These are phyloP conservation scores for Colletotrichum eremochloae DNA, from an alignment of 2,329 filamentous ascomycete species.

Conservation along the genomic window DNA sequence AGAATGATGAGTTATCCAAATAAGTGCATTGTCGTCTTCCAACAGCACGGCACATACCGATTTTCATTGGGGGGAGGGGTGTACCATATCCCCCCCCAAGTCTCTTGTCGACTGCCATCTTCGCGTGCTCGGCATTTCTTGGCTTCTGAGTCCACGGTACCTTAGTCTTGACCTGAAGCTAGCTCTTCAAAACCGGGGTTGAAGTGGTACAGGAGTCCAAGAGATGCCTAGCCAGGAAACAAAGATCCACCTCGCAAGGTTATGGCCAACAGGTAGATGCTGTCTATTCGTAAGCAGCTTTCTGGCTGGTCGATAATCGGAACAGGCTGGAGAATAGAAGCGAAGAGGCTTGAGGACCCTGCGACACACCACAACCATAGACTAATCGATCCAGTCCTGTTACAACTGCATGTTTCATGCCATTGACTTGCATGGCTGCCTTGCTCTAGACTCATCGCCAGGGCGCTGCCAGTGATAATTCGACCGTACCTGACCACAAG, in stretches of 20 bases:
- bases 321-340: conserved; percentile 12
- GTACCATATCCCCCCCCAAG: conserved; percentile 4
- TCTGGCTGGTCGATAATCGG: neutral
- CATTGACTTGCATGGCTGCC: conserved; percentile 2
- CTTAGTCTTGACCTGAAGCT: conserved; percentile 8
- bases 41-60: neutral
- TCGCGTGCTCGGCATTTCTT: conserved; percentile 1
- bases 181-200: neutral
- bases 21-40: conserved; percentile 11
- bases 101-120: conserved; percentile 16
- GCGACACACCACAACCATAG: neutral
- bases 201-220: conserved; percentile 15
- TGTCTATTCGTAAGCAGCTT: neutral
- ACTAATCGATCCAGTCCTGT: conserved; percentile 18
- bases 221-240: neutral
- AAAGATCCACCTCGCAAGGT: neutral
- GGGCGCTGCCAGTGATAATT: neutral
- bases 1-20: conserved; percentile 13
- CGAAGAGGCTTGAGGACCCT: conserved; percentile 19
- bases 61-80: neutral
- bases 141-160: conserved; percentile 1
- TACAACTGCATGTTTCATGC: conserved; percentile 32
- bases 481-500: neutral
- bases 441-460: neutral
- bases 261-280: neutral